phyloP scores from a whole-genome alignment of 1,284 basidiomycete genomes.

The Hortiboletus rubellus region DNA sequence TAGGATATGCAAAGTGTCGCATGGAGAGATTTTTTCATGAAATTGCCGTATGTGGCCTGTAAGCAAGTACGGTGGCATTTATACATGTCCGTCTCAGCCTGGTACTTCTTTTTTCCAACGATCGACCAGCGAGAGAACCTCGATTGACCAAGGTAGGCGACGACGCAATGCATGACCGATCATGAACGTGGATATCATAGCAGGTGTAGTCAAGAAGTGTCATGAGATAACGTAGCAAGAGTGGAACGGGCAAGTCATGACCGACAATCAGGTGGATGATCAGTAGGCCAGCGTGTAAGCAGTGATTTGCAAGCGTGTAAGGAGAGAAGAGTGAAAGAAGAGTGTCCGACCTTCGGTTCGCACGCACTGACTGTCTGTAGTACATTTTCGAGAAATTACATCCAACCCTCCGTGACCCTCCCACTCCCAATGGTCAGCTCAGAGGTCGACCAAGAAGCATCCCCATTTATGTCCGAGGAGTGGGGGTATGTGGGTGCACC shows the following conservation, averaged over 20 bases:
- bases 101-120: neutral
- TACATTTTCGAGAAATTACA: constrained; percentile 21
- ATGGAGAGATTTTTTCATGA: constrained; percentile 63
- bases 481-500: constrained; percentile 53
- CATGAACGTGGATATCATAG: constrained; percentile 45
- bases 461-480: constrained; percentile 56
- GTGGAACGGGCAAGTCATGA: constrained; percentile 4
- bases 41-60: constrained; percentile 50
- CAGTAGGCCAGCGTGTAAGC: constrained; percentile 6
- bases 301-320: constrained; percentile 6
- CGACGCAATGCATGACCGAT: constrained; percentile 45
- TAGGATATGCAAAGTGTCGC: constrained; percentile 67
- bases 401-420: constrained; percentile 59
- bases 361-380: constrained; percentile 4
- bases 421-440: constrained; percentile 58
- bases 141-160: constrained; percentile 18
- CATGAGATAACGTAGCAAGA: constrained; percentile 28
- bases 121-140: constrained; percentile 16
- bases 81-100: neutral
- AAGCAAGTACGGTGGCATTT: constrained; percentile 7
- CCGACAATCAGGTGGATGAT: constrained; percentile 5
- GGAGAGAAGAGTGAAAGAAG: constrained; percentile 5
- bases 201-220: constrained; percentile 40
- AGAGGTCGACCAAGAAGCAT: constrained; percentile 64
- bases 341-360: constrained; percentile 26